Evolutionary conservation across 768 basidiomycete genomes (phyloP).

Genomic region (Mycena pura): DNA sequence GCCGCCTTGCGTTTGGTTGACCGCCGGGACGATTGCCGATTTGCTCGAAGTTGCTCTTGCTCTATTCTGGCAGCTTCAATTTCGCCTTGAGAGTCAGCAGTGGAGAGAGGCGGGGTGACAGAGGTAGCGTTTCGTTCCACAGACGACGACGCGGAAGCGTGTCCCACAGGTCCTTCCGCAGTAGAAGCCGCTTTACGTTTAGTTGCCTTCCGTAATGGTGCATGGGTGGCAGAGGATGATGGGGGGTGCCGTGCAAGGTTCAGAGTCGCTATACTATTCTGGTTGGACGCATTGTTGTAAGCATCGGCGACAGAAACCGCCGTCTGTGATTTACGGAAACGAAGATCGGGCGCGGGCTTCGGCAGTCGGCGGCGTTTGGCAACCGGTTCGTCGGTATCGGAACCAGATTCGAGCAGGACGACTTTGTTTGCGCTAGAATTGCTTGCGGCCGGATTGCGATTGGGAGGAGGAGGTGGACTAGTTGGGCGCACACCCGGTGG

Average conservation of each 20-base stretch:
- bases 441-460: too few species aligned
- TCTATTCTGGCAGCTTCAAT: too few species aligned
- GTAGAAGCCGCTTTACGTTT: neutral
- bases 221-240: neutral
- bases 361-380: neutral
- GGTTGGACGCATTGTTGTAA: conserved; percentile 16
- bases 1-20: too few species aligned
- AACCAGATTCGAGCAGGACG: conserved; percentile 1
- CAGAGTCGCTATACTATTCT: conserved; percentile 6
- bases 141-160: neutral
- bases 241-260: neutral
- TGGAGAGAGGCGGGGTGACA: neutral
- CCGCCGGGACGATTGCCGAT: too few species aligned
- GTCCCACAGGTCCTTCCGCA: neutral
- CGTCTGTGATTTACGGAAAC: neutral
- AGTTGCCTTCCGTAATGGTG: neutral
- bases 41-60: too few species aligned
- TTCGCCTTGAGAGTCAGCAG: too few species aligned
- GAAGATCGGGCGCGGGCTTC: neutral
- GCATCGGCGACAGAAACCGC: conserved; percentile 23
- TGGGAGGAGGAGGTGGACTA: neutral
- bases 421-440: neutral
- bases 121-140: neutral
- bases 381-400: conserved; percentile 10
- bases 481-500: neutral